Evolutionary conservation across 495 filamentous ascomycete genomes (phyloP).

Genomic region (Aspergillus taichungensis): DNA sequence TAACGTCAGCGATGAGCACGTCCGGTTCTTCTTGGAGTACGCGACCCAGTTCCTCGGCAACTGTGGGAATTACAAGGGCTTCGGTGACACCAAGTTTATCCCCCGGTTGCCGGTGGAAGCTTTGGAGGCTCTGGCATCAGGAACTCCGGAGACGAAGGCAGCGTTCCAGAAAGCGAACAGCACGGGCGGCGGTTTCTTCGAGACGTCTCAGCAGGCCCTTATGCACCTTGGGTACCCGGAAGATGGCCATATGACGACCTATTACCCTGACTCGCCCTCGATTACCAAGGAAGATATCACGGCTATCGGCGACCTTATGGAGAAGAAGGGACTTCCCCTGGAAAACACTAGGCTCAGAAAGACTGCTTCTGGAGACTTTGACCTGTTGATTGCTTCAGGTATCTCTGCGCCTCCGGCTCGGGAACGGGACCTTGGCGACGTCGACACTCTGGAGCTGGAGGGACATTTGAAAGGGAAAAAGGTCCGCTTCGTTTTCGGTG

Average conservation of each 20-base stretch:
- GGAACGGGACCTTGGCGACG: constrained; percentile 62
- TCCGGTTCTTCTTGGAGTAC: constrained; percentile 78
- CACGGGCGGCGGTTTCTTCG: constrained; percentile 63
- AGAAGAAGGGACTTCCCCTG: constrained; percentile 60
- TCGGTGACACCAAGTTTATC: constrained; percentile 92
- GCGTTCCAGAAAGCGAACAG: constrained; percentile 51
- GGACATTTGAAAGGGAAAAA: constrained; percentile 58
- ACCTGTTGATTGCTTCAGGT: constrained; percentile 78
- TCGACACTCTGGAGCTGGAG: constrained; percentile 55
- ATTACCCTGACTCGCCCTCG: constrained; percentile 80
- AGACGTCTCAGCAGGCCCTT: constrained; percentile 49
- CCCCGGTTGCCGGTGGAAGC: constrained; percentile 60
- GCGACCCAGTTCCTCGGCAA: constrained; percentile 85
- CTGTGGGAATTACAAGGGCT: constrained; percentile 90
- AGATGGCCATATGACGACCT: constrained; percentile 76
- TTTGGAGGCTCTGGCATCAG: constrained; percentile 62
- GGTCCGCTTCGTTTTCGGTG: constrained; percentile 72
- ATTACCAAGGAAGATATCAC: constrained; percentile 83
- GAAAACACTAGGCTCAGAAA: constrained; percentile 89
- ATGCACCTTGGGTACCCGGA: constrained; percentile 85
- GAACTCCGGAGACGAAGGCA: constrained; percentile 48
- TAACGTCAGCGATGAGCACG: constrained; percentile 56
- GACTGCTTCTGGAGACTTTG: constrained; percentile 58
- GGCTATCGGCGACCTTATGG: constrained; percentile 61
- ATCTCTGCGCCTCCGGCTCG: constrained; percentile 43